phyloP scores from a whole-genome alignment of 345 rosid species.

The Corymbia maculata region DNA sequence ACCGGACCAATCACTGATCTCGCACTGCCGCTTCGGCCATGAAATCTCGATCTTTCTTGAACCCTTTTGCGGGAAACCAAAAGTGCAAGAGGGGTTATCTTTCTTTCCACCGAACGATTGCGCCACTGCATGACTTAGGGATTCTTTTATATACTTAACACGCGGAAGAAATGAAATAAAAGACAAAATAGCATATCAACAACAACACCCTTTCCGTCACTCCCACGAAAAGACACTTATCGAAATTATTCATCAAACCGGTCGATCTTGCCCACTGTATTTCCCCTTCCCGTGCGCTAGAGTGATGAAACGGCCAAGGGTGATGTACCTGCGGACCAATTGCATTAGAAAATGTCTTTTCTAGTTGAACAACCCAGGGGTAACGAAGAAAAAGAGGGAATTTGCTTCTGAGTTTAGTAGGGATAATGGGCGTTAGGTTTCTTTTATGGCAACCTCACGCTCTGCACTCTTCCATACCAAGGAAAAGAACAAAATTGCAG shows the following conservation, averaged over 20 bases:
- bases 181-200: neutral
- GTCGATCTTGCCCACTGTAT: neutral
- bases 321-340: neutral
- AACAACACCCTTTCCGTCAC: neutral
- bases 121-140: neutral
- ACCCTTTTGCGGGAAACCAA: neutral
- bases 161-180: neutral
- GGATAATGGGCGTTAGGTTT: neutral
- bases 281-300: neutral
- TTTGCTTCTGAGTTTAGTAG: neutral
- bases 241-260: neutral
- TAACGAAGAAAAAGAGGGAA: neutral
- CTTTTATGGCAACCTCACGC: neutral
- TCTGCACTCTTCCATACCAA: neutral
- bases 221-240: neutral
- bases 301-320: neutral
- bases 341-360: neutral
- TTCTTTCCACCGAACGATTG: neutral
- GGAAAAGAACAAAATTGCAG: neutral
- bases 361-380: neutral
- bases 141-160: neutral
- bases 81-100: neutral
- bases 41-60: neutral
- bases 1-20: neutral
- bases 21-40: neutral